Base-by-base conservation (phyloP, 1,284 basidiomycete genomes). In the Chiua sp. region DNA sequence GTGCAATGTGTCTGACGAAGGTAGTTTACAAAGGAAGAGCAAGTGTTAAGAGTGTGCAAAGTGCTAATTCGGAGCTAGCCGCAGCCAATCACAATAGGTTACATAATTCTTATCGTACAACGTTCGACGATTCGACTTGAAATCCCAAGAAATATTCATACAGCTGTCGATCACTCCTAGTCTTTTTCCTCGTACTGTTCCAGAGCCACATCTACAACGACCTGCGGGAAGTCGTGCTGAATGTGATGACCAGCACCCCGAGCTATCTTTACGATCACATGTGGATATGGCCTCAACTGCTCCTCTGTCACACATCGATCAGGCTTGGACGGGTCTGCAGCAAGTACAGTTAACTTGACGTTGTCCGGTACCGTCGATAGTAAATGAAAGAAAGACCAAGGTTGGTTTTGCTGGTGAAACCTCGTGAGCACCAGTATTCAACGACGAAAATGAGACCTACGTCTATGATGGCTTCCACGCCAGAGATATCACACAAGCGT, bases 271-370 rank as follows among this genome's bases (percentile, higher is more conserved):
- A 23, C 35, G 11, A n/a, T 50, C 8, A 70, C 57, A n/a, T 57
- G 59, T 0, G 66, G 51, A 37, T 57, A 69, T 7, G 39, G 26
- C 28, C 54, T 39, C 16, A 71, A 0, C 2, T 60, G 47, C 32
- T 67, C 57, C 10, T 54, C 57, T 15, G 39, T 51, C 28, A 57
- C 54, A 18, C 49, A 57, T 18, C 60, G 42, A n/a, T 13, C 3
- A 0, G 0, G n/a, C 16, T 57, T 68, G 42, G 47, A 47, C 3
- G 68, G 66, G 39, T 70, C 68, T 3, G 66, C 66, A n/a, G 51
- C 51, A 2, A 68, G 66, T 0, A 65, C 57, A 2, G 46, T 65
- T 35, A 66, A 51, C 10, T 44, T 49, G 10, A 70, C 55, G 20
- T 69, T 68, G 11, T 59, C 55, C 2, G 68, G 63, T 12, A 22